Conservation (phyloP, 257 asterid species). For the Nicotiana otophora region DNA sequence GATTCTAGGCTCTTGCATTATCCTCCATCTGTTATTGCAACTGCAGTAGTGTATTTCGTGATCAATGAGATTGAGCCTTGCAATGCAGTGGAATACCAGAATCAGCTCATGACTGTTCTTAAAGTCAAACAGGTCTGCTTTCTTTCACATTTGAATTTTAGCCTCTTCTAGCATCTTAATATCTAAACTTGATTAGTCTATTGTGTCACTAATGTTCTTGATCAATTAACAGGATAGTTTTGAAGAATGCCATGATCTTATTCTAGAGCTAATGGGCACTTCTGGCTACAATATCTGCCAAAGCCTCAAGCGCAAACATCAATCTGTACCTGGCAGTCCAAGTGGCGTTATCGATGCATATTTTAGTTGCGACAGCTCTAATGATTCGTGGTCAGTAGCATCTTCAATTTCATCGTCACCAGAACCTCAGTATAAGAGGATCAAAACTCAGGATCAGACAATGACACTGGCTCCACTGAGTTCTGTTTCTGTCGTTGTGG, state of each 20-base stretch:
- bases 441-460: slow-evolving; percentile 38
- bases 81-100: slow-evolving; percentile 21
- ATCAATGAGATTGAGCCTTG: slow-evolving; percentile 29
- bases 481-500: slow-evolving; percentile 27
- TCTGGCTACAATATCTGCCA: slow-evolving; percentile 11
- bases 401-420: slow-evolving; percentile 23
- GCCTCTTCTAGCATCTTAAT: neutral
- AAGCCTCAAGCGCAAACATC: slow-evolving; percentile 32
- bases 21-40: slow-evolving; percentile 48
- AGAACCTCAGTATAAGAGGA: slow-evolving; percentile 33
- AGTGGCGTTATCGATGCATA: slow-evolving; percentile 39
- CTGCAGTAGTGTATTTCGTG: slow-evolving; percentile 29
- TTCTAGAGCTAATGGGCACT: slow-evolving; percentile 22
- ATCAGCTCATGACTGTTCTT: slow-evolving; percentile 30
- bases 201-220: neutral
- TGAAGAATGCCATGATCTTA: slow-evolving; percentile 28
- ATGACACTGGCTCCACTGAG: slow-evolving; percentile 36
- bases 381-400: slow-evolving; percentile 37
- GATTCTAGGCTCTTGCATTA: slow-evolving; percentile 57
- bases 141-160: neutral
- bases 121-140: slow-evolving; percentile 29
- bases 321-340: slow-evolving; percentile 33
- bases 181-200: neutral
- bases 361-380: slow-evolving; percentile 43
- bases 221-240: slow-evolving; percentile 25